phyloP scores from a whole-genome alignment of 2,329 filamentous ascomycete species.

The Aspergillus flavus region DNA sequence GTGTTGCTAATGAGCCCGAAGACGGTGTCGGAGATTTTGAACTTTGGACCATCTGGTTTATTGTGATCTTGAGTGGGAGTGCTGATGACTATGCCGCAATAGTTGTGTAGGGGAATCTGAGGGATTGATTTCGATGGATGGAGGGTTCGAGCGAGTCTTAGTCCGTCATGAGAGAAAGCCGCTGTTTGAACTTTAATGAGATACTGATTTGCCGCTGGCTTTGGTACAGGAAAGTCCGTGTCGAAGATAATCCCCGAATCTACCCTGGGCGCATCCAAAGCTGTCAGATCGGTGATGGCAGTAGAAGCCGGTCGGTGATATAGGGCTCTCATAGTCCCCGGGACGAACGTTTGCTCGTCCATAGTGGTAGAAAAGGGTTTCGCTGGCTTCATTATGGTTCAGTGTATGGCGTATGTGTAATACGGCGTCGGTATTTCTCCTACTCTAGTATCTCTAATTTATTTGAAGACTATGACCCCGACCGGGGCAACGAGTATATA shows the following conservation, averaged over 20 bases:
- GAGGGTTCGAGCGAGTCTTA: slow-evolving; percentile 28
- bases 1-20: slow-evolving; percentile 42
- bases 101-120: slow-evolving; percentile 44
- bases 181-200: slow-evolving; percentile 44
- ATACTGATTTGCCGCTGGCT: slow-evolving; percentile 40
- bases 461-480: background rate
- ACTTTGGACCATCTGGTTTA: slow-evolving; percentile 36
- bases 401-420: background rate
- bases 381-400: slow-evolving; percentile 18
- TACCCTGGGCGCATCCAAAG: slow-evolving; percentile 19
- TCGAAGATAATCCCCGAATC: slow-evolving; percentile 37
- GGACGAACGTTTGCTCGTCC: slow-evolving; percentile 40
- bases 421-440: background rate
- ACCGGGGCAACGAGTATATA: background rate
- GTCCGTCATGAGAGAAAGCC: slow-evolving; percentile 43
- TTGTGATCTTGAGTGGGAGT: slow-evolving; percentile 36
- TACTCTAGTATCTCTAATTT: background rate
- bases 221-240: slow-evolving; percentile 39
- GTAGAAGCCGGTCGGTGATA: slow-evolving; percentile 35
- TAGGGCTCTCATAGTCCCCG: slow-evolving; percentile 42
- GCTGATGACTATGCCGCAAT: slow-evolving; percentile 43
- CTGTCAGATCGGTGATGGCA: slow-evolving; percentile 13
- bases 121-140: slow-evolving; percentile 33
- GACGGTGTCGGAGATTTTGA: slow-evolving; percentile 44
- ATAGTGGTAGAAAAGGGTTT: slow-evolving; percentile 33